A percentile compares a stretch with the other conserved stretches of the same genome.
Conservation (phyloP, 306 rosid genomes). For the Gastrolobium villosum region DNA sequence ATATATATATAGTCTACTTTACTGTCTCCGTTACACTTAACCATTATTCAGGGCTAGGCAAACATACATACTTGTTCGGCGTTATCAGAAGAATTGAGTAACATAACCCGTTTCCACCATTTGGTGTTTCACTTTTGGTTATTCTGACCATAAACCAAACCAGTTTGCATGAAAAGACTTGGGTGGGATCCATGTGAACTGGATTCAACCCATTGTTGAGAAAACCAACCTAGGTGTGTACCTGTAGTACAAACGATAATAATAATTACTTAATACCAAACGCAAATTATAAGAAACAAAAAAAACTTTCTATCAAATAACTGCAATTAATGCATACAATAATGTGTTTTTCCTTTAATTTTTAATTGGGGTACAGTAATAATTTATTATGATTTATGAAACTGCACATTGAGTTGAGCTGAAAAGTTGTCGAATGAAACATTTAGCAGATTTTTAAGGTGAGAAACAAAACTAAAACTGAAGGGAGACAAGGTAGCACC, state of each 20-base stretch:
- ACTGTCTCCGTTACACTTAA: not conserved
- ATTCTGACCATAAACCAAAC: conserved; percentile 36
- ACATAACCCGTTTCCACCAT: not conserved
- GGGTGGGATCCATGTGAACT: conserved; percentile 48
- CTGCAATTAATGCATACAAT: not conserved
- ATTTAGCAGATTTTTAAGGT: conserved; percentile 24
- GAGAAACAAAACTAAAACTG: conserved; percentile 22
- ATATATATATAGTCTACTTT: not conserved
- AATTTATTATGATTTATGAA: conserved; percentile 1
- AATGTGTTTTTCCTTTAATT: not conserved
- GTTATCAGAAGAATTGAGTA: not conserved
- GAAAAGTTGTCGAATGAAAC: conserved; percentile 42
- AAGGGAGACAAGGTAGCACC: conserved; percentile 17
- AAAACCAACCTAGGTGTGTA: not conserved
- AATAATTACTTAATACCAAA: conserved; percentile 24
- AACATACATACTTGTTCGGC: not conserved
- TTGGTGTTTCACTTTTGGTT: not conserved
- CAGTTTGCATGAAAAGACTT: conserved; percentile 34
- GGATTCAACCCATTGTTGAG: conserved; percentile 26
- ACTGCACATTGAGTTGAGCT: conserved; percentile 37
- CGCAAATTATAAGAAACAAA: conserved; percentile 35
- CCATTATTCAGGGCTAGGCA: not conserved
- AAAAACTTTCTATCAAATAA: not conserved
- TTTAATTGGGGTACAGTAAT: not conserved
- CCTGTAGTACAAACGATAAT: not conserved